Evolutionary conservation across 331 rosid species (phyloP), one percentile per base, ranked within the genome.

Genomic region (Acacia concinna): DNA sequence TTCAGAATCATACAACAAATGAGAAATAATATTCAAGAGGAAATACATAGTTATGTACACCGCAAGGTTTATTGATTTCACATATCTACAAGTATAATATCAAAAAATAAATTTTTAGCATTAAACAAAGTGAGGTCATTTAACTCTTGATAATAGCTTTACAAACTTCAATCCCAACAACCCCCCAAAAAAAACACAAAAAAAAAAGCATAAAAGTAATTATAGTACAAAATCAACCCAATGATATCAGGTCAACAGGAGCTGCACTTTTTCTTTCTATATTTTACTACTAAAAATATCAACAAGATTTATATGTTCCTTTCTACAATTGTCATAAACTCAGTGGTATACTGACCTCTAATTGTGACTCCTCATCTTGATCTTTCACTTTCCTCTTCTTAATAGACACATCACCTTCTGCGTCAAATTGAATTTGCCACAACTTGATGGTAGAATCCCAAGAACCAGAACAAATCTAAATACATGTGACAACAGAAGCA

Each of bases 371-470:
- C 77, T 86, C 87, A 64, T 69, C 84, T 66, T 81, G 83, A 76
- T 75, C 86, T 78, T 54, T 84, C 65, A 75, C 84, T 85, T 88
- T 95, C 81, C 97, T 91, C 89, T 91, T 95, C 89, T 95, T 95
- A 23, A 88, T 75, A 44, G 93, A 88, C 28, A 79, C 81, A 74
- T 90, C 92, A 80, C 85, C 96, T 81, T 87, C 97, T 7, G 78
- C 73, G 63, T 82, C 84, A 34, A 56, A 78, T 80, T 86, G 89
- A 30, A 90, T 89, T 73, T 73, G 81, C 99, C 99, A 95, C 68
- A 95, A 70, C 78, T 87, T 95, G 88, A 95, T 91, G 31, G 91
- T 87, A 81, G 86, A 87, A 89, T 95, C 98, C 98, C 99, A 93
- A 78, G 98, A 91, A 83, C 97, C 96, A 34, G 99, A 95, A 84